Evolutionary conservation across 306 rosid genomes (phyloP).

Genomic region (Dalbergia cultrata): DNA sequence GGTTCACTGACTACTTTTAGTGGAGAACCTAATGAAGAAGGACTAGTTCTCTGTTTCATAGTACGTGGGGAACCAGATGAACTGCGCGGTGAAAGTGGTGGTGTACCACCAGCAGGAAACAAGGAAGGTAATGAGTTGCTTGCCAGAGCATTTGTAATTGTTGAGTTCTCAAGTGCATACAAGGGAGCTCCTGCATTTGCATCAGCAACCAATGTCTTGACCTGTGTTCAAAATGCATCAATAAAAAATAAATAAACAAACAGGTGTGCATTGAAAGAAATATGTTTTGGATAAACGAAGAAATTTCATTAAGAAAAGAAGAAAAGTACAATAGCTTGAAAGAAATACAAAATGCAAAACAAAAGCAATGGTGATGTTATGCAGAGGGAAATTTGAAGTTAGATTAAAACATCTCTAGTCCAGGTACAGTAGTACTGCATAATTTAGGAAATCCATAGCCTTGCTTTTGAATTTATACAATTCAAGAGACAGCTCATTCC

Average conservation of each 20-base stretch:
- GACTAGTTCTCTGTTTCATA: slow-evolving; percentile 70
- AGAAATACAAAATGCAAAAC: background rate
- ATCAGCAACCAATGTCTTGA: slow-evolving; percentile 75
- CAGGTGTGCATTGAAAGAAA: background rate
- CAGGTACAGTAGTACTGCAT: slow-evolving; percentile 1
- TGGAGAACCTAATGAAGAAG: slow-evolving; percentile 75
- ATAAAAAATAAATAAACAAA: slow-evolving; percentile 25
- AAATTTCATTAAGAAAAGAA: too few relatives aligned
- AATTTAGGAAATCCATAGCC: slow-evolving; percentile 27
- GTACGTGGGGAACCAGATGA: slow-evolving; percentile 81
- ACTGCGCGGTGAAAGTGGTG: slow-evolving; percentile 89
- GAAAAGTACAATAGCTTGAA: background rate
- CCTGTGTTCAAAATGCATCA: slow-evolving; percentile 57
- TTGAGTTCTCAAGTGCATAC: slow-evolving; percentile 57
- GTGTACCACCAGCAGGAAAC: slow-evolving; percentile 77
- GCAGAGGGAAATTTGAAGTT: slow-evolving; percentile 33
- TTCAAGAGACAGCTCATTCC: slow-evolving; percentile 15
- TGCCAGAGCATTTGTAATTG: slow-evolving; percentile 53
- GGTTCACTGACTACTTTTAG: slow-evolving; percentile 72
- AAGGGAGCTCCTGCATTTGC: slow-evolving; percentile 63
- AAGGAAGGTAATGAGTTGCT: slow-evolving; percentile 65
- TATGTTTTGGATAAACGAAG: too few relatives aligned
- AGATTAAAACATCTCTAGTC: background rate
- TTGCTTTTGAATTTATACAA: slow-evolving; percentile 13
- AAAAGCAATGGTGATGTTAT: background rate